Conservation (phyloP, 345 rosid species). For the Adansonia digitata region DNA sequence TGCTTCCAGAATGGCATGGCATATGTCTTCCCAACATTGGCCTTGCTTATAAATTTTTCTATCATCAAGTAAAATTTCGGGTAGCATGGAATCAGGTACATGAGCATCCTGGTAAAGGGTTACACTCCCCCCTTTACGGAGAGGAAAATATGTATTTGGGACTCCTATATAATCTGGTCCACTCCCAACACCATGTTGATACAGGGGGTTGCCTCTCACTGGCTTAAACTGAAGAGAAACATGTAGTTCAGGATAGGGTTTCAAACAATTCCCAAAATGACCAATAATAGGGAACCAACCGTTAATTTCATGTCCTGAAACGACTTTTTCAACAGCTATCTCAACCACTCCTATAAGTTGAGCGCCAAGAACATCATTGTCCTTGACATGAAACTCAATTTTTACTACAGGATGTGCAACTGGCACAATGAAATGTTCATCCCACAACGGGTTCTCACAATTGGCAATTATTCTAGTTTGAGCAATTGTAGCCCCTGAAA, state of each 20-base stretch:
- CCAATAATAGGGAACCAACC: conserved; percentile 51
- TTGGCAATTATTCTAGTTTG: conserved; percentile 55
- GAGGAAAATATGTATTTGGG: conserved; percentile 56
- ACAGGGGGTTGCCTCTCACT: conserved; percentile 26
- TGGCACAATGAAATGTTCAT: conserved; percentile 52
- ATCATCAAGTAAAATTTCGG: conserved; percentile 52
- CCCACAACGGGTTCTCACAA: conserved; percentile 65
- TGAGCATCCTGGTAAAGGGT: conserved; percentile 80
- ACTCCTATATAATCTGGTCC: conserved; percentile 57
- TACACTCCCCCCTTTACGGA: conserved; percentile 48
- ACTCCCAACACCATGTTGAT: conserved; percentile 45
- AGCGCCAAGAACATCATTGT: conserved; percentile 65
- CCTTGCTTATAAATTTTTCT: conserved; percentile 47
- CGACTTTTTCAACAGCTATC: conserved; percentile 34
- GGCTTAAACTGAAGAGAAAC: conserved; percentile 44
- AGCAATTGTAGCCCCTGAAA: conserved; percentile 64
- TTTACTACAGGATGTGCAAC: conserved; percentile 53
- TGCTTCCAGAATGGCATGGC: conserved; percentile 64
- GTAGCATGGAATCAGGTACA: conserved; percentile 38
- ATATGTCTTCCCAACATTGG: conserved; percentile 71
- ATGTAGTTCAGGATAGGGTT: conserved; percentile 47
- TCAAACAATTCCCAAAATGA: conserved; percentile 21
- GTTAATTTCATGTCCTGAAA: conserved; percentile 35
- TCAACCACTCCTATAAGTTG: conserved; percentile 58
- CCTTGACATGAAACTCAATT: conserved; percentile 62